Base-by-base conservation (phyloP, 345 rosid genomes). In the Citropsis articulata region DNA sequence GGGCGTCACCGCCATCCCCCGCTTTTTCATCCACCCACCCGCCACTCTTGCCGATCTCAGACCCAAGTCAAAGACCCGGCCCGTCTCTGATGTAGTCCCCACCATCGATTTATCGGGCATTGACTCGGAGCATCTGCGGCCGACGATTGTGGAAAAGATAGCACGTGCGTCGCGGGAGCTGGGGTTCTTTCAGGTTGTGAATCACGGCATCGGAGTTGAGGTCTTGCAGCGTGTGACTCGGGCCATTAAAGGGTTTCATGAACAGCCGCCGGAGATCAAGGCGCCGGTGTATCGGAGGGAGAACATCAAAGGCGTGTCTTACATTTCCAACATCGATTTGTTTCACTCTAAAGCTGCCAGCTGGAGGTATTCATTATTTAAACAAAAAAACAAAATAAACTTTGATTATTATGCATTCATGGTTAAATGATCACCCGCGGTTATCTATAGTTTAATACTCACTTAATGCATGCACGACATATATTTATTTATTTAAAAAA, bases 121-220 rank as follows among this genome's bases (percentile, higher is more conserved):
- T 18, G 21, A 68, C 42, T 28, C 72, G 1, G 38, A 66, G 12
- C 9, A 14, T 35, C 69, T 76, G 13, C 84, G 84, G 16, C 33
- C 85, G 7, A 6, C 31, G 36, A 68, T 85, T 19, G 90, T 86
- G 42, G 79, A 83, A 30, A 75, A 81, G 70, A 64, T 91, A 0
- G 69, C 83, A 0, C 33, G 71, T 0, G 91, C 91, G 0, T 83
- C 81, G 4, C 81, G 88, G 3, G 81, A 83, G 55, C 68, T 86
- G 8, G 91, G 94, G 9, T 91, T 90, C 73, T 89, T 89, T 57
- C 94, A 89, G 85, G 67, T 89, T 7, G 82, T 87, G 19, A 90
- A 85, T 75, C 92, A 89, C 18, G 87, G 90, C 25, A 85, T 89
- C 69, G 85, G 83, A 4, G 75, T 66, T 22, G 89, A 85, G 40